A percentile compares a stretch with the other conserved stretches of the same genome.
Conservation (phyloP, 495 filamentous ascomycete species). For the Neurospora cerealis region DNA sequence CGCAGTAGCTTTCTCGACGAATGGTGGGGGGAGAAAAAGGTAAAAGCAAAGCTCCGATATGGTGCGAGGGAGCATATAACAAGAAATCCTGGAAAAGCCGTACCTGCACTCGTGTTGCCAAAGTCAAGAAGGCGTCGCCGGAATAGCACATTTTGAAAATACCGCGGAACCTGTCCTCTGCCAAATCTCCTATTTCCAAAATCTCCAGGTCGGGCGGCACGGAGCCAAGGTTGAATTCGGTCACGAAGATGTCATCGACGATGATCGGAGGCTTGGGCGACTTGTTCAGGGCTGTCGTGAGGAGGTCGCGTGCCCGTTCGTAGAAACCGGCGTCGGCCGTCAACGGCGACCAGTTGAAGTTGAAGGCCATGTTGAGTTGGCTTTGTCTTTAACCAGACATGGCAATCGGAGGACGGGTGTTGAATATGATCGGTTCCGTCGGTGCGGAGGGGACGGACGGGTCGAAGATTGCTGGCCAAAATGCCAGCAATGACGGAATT, state of each 20-base stretch:
- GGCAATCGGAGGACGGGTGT: conserved; percentile 7
- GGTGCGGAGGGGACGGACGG: neutral
- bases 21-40: neutral
- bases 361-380: conserved; percentile 81
- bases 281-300: conserved; percentile 94
- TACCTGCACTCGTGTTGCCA: conserved; percentile 88
- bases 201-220: conserved; percentile 92
- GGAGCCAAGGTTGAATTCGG: conserved; percentile 89
- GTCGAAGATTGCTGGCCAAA: neutral
- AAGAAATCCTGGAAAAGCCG: conserved; percentile 14
- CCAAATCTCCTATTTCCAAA: conserved; percentile 90
- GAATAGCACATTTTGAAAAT: conserved; percentile 99
- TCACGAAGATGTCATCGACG: conserved; percentile 97
- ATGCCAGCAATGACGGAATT: neutral
- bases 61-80: neutral
- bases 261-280: conserved; percentile 97
- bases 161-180: conserved; percentile 92
- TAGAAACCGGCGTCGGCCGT: conserved; percentile 89
- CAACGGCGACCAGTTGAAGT: conserved; percentile 99
- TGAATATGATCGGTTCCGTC: neutral
- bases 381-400: conserved; percentile 21
- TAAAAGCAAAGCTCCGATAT: neutral
- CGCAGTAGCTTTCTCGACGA: neutral
- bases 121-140: conserved; percentile 87
- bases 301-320: conserved; percentile 80